Evolutionary conservation across 108 stramenopile genomes (phyloP).

Genomic region (Cyclostephanos tholiformis): DNA sequence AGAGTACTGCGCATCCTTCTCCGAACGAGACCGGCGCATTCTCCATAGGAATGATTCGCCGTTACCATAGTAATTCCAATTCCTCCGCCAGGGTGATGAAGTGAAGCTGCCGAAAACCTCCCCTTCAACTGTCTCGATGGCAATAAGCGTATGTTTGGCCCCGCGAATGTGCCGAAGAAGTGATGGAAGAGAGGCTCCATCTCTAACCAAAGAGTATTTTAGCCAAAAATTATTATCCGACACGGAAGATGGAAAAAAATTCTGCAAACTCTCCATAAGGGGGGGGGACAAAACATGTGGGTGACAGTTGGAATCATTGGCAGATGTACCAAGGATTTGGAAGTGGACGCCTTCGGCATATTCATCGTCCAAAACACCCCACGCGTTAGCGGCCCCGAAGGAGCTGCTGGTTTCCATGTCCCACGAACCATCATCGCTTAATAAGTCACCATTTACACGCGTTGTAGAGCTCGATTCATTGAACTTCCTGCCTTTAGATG

Average conservation of each 20-base stretch:
- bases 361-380: constrained; percentile 81
- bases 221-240: constrained; percentile 72
- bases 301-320: constrained; percentile 49
- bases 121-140: constrained; percentile 78
- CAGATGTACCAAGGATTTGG: constrained; percentile 61
- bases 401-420: constrained; percentile 33
- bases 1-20: constrained; percentile 51
- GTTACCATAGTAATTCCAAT: constrained; percentile 68
- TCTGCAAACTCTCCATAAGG: constrained; percentile 71
- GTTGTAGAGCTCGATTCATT: constrained; percentile 26
- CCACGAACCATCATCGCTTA: constrained; percentile 30
- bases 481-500: constrained; percentile 11
- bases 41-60: constrained; percentile 74
- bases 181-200: constrained; percentile 71
- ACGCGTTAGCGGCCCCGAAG: constrained; percentile 55
- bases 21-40: constrained; percentile 66
- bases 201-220: constrained; percentile 76
- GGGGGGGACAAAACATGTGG: constrained; percentile 80
- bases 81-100: constrained; percentile 61
- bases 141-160: constrained; percentile 64
- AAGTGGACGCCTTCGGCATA: constrained; percentile 67
- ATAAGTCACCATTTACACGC: constrained; percentile 32
- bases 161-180: constrained; percentile 64
- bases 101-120: constrained; percentile 84
- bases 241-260: constrained; percentile 54